These are phyloP conservation scores for Zelonia costaricensis DNA, from an alignment of 208 protist species.

Conservation along the genomic window DNA sequence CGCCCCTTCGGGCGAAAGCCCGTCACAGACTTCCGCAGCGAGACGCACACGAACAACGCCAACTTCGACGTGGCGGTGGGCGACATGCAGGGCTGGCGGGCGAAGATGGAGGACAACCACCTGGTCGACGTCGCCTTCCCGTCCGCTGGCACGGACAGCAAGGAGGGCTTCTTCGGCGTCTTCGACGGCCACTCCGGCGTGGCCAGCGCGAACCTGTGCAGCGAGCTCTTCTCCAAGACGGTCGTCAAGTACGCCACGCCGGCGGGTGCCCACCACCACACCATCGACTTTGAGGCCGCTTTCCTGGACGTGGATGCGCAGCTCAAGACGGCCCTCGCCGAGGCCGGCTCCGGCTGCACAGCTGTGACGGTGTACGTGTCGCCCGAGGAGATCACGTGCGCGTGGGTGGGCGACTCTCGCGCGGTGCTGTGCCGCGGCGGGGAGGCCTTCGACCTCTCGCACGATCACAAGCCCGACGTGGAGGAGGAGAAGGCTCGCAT, in stretches of 20 bases:
- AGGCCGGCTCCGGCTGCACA: conserved; percentile 70
- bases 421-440: conserved; percentile 84
- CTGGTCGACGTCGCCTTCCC: conserved; percentile 65
- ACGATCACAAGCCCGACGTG: conserved; percentile 93
- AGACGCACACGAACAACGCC: conserved; percentile 43
- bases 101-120: conserved; percentile 89
- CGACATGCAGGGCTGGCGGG: conserved; percentile 90
- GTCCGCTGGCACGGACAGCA: conserved; percentile 24
- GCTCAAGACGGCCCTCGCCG: conserved; percentile 26
- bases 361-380: conserved; percentile 75
- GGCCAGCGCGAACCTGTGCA: conserved; percentile 42
- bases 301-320: conserved; percentile 75
- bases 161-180: conserved; percentile 77
- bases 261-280: conserved; percentile 13
- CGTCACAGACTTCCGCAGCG: conserved; percentile 66
- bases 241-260: conserved; percentile 31
- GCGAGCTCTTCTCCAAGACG: conserved; percentile 35
- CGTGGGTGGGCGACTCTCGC: conserved; percentile 93
- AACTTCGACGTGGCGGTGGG: conserved; percentile 79
- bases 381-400: conserved; percentile 73
- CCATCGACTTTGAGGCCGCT: conserved; percentile 61
- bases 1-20: conserved; percentile 61
- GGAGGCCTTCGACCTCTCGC: conserved; percentile 69
- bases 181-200: conserved; percentile 90
- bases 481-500: conserved; percentile 81